Evolutionary conservation across 2,329 filamentous ascomycete species (phyloP).

Genomic region (Phaeosphaeriaceae sp.): DNA sequence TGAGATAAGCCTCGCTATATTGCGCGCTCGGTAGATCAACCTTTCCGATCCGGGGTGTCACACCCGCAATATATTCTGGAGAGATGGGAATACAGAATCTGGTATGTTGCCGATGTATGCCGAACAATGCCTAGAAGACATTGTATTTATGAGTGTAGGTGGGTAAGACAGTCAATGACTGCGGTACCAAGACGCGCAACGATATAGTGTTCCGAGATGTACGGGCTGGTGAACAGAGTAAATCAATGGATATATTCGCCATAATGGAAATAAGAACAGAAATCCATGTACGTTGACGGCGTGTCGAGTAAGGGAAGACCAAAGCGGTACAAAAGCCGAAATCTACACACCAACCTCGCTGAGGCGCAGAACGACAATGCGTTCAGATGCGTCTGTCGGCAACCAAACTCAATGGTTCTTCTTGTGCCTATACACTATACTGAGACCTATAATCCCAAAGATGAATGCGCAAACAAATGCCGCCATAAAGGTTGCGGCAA

Average conservation of each 20-base stretch:
- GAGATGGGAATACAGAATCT: neutral
- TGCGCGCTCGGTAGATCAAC: slow-evolving; percentile 6
- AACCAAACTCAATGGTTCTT: slow-evolving; percentile 2
- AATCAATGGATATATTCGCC: neutral
- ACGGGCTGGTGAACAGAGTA: neutral
- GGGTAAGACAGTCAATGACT: neutral
- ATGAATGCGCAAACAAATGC: slow-evolving; percentile 25
- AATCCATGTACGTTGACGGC: no score
- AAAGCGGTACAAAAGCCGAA: no score
- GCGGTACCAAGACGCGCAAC: neutral
- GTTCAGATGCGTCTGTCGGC: neutral
- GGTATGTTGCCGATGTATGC: slow-evolving; percentile 1
- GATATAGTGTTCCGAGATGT: neutral
- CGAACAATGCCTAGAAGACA: neutral
- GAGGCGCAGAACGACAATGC: neutral
- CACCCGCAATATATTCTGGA: slow-evolving; percentile 6
- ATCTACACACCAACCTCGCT: no score
- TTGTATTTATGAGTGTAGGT: neutral
- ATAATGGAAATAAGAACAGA: neutral
- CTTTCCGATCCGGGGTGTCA: slow-evolving; percentile 9
- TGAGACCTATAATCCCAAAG: slow-evolving; percentile 24
- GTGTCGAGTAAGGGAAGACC: neutral
- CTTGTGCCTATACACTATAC: slow-evolving; percentile 6
- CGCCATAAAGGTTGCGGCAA: slow-evolving; percentile 28
- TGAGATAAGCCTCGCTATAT: slow-evolving; percentile 7